Evolutionary conservation across 192 early-diverging fungal species (phyloP).

Genomic region (Backusella luteola): DNA sequence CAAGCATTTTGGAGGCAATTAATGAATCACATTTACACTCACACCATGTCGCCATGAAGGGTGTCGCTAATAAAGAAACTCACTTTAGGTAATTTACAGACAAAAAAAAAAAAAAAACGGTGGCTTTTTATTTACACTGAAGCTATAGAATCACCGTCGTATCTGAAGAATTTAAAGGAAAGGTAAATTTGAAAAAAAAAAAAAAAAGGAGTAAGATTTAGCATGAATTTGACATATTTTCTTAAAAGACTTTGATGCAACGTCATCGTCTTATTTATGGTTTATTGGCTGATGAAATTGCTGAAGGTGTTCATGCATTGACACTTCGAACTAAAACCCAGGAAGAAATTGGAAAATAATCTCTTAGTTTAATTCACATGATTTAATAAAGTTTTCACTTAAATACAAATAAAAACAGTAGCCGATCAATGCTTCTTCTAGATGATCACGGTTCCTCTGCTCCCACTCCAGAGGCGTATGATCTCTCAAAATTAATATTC

Average conservation of each 20-base stretch:
- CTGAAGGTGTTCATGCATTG: slow-evolving; percentile 76
- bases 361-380: background rate
- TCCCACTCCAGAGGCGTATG: no score
- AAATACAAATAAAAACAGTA: no score
- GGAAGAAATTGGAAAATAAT: slow-evolving; percentile 50
- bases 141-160: slow-evolving; percentile 54
- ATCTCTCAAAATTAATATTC: no score
- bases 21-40: slow-evolving; percentile 82
- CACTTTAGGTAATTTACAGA: slow-evolving; percentile 64
- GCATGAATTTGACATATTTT: background rate
- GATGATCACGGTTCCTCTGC: no score
- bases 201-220: slow-evolving; percentile 43
- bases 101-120: background rate
- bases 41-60: slow-evolving; percentile 85
- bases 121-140: background rate
- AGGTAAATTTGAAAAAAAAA: background rate
- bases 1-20: slow-evolving; percentile 62
- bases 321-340: slow-evolving; percentile 76
- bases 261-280: slow-evolving; percentile 70
- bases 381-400: background rate
- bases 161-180: slow-evolving; percentile 59
- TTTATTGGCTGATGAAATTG: slow-evolving; percentile 70
- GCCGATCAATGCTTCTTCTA: no score
- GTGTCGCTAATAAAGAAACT: slow-evolving; percentile 72
- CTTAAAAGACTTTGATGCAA: slow-evolving; percentile 45